Evolutionary conservation across 495 filamentous ascomycete genomes (phyloP), one percentile per base, ranked within the genome.

Genomic region (Apiosordaria backusii): DNA sequence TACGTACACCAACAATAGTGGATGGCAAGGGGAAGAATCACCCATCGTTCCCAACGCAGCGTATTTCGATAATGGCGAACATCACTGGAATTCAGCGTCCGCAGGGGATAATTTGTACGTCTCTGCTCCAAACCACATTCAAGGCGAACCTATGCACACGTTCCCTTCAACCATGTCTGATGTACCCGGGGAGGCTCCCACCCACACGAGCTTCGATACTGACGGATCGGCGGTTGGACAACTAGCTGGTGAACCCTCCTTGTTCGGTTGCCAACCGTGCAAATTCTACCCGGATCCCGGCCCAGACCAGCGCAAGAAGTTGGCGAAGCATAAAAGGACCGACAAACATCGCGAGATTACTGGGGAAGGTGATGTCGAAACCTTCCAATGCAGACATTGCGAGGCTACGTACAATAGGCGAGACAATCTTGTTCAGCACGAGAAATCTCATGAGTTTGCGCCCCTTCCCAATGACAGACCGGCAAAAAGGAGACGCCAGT

Each of bases 401-500:
- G 7, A 4, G 1, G 4, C 22, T 7, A 25, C 2, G 0, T 62
- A 22, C 16, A 65, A 29, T 13, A 26, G 66, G 15, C 22, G 57
- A 45, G 66, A 68, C 22, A 68, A 68, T 24, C 50, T 68, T 26
- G 2, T 15, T 18, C 58, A 58, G 25, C 66, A 68, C 21, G 1
- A 6, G 19, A 61, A 59, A 18, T 9, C 9, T 45, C 35, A 45
- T n/a, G n/a, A n/a, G n/a, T n/a, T n/a, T n/a, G n/a, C n/a, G n/a
- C n/a, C n/a, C n/a, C n/a, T n/a, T n/a, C n/a, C n/a, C n/a, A n/a
- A n/a, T n/a, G n/a, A n/a, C n/a, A n/a, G n/a, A n/a, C n/a, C n/a
- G n/a, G n/a, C n/a, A n/a, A n/a, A n/a, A n/a, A n/a, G n/a, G n/a
- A n/a, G n/a, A n/a, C n/a, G n/a, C n/a, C n/a, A n/a, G n/a, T n/a